Conservation (phyloP, 495 filamentous ascomycete species). For the Friedmanniomyces endolithicus region DNA sequence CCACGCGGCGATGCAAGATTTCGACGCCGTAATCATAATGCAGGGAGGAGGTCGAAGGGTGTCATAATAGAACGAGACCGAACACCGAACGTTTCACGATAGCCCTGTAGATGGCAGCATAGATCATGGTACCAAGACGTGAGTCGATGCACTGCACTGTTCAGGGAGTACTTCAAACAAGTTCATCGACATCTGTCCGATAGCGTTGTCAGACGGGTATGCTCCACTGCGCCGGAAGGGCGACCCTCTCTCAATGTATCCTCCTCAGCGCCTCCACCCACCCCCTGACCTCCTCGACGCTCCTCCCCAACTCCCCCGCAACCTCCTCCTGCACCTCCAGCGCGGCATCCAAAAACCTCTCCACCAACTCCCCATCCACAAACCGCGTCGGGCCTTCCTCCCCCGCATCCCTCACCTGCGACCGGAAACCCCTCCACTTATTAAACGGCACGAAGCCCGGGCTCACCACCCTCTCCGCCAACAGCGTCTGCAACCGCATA, state of each 20-base stretch:
- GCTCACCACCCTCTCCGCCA: slow-evolving; percentile 52
- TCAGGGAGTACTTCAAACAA: too few relatives aligned
- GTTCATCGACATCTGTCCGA: too few relatives aligned
- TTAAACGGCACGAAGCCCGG: slow-evolving; percentile 62
- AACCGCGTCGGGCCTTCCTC: slow-evolving; percentile 72
- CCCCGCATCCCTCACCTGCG: slow-evolving; percentile 43
- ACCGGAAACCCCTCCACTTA: slow-evolving; percentile 66
- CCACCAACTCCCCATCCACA: slow-evolving; percentile 84
- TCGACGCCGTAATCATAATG: too few relatives aligned
- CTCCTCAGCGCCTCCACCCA: slow-evolving; percentile 59
- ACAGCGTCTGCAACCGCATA: slow-evolving; percentile 62
- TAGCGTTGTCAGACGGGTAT: too few relatives aligned
- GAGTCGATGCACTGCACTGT: too few relatives aligned
- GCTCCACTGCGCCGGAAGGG: too few relatives aligned
- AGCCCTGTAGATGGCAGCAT: too few relatives aligned
- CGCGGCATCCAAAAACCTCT: slow-evolving; percentile 63
- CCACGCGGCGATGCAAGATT: too few relatives aligned
- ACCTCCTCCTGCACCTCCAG: slow-evolving; percentile 54
- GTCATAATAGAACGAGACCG: too few relatives aligned
- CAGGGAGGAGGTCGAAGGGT: too few relatives aligned
- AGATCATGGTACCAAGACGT: too few relatives aligned
- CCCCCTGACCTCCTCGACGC: slow-evolving; percentile 44
- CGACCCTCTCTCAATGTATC: slow-evolving; percentile 18
- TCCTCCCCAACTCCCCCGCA: slow-evolving; percentile 34
- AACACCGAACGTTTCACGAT: too few relatives aligned